phyloP scores from a whole-genome alignment of 2,329 filamentous ascomycete genomes.

The Leptographium wingfieldii region DNA sequence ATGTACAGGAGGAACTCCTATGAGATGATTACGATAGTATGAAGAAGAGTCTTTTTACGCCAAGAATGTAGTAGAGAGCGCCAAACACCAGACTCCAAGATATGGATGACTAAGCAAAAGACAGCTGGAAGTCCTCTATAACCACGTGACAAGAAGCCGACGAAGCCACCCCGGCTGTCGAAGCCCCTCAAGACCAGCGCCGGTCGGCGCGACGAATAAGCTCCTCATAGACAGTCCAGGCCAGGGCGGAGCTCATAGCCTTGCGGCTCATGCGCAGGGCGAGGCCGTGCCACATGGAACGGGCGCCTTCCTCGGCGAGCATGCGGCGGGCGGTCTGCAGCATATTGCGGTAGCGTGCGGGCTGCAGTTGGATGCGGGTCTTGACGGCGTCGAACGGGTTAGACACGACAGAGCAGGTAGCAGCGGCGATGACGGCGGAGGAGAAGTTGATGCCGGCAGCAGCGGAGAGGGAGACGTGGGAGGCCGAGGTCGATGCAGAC shows the following conservation, averaged over 20 bases:
- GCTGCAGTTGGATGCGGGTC: constrained; percentile 85
- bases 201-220: constrained; percentile 58
- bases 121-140: neutral
- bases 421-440: constrained; percentile 69
- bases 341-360: constrained; percentile 71
- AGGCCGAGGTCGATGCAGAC: constrained; percentile 17
- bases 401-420: constrained; percentile 72
- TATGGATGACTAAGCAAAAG: too few relatives aligned
- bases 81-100: neutral
- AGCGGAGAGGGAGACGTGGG: constrained; percentile 23
- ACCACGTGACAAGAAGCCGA: neutral
- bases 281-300: constrained; percentile 75
- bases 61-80: neutral
- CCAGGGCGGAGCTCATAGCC: constrained; percentile 83
- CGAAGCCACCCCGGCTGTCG: too few relatives aligned
- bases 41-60: neutral
- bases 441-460: constrained; percentile 70
- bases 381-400: constrained; percentile 98
- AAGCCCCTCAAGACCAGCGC: constrained; percentile 14
- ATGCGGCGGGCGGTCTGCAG: constrained; percentile 64
- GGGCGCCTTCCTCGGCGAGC: constrained; percentile 66
- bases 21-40: neutral
- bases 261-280: constrained; percentile 81
- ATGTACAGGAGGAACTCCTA: neutral
- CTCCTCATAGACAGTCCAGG: constrained; percentile 96